Base-by-base conservation (phyloP, 768 basidiomycete species). In the Boletus reticulatus region DNA sequence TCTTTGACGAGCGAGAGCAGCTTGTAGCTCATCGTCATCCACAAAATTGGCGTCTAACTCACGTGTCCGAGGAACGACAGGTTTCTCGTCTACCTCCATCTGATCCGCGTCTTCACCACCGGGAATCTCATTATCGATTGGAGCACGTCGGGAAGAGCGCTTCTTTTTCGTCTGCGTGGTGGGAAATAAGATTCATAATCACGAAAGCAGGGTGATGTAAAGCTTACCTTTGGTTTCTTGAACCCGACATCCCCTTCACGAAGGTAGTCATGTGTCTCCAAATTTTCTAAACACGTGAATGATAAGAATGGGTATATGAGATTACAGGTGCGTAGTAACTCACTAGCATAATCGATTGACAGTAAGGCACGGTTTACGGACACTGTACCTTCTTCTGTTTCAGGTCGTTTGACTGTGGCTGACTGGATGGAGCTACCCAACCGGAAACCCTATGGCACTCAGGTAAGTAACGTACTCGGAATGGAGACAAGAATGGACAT, bases 21-120 rank as follows among this genome's bases (percentile, higher is more conserved):
- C 90, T 78, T 98, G 95, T 42, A 99, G 82, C 66, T 99, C 97
- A 72, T 99, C 97, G 71, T 99, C 97, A 74, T 98, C 97, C 60
- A 98, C 88, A 72, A 97, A 92, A 74, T 96, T 96, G 63, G 80
- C 78, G 68, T 94, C 85, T 50, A 93, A 78, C 68, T 94, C 84
- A 64, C 88, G 80, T 60, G 78, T 77, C 61, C 87, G 79, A 56
- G 86, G 83, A 27, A 84, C 73, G 54, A 83, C 76, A n/a, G 88
- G 83, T 62, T 82, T 85, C 62, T 81, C 75, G 65, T 97, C 95
- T 52, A 94, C 81, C 32, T 92, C 84, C 90, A 96, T 97, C 59
- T 72, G 75, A 52, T 64, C 61, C 50, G 43, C 44, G 32, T 59
- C 58, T 8, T 62, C 51, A 42, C 44, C 59, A 50, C 47, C 60